Conservation (phyloP, 805 yeast species). For the Saturnispora dispora region DNA sequence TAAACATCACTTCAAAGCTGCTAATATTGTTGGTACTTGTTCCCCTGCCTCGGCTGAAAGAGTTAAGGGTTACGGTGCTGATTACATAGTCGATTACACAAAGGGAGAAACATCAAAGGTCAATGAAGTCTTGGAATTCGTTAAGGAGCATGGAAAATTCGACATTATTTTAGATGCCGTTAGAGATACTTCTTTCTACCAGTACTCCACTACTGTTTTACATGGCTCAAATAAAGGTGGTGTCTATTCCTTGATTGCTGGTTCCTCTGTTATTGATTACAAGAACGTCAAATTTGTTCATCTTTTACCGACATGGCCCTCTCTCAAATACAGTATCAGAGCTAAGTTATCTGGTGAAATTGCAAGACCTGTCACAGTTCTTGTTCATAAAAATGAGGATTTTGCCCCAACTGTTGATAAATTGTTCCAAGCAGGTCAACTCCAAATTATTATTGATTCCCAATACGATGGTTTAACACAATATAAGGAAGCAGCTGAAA, state of each 20-base stretch:
- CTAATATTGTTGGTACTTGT: slow-evolving; percentile 43
- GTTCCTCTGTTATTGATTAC: slow-evolving; percentile 41
- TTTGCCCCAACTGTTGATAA: slow-evolving; percentile 30
- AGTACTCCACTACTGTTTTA: slow-evolving; percentile 31
- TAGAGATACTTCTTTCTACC: slow-evolving; percentile 42
- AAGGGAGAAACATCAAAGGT: slow-evolving; percentile 30
- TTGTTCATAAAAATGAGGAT: slow-evolving; percentile 8
- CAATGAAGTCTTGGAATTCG: slow-evolving; percentile 28
- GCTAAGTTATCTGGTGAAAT: slow-evolving; percentile 14
- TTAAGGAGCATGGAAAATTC: slow-evolving; percentile 37
- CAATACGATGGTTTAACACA: slow-evolving; percentile 38
- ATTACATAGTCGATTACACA: slow-evolving; percentile 48
- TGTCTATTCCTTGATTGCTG: slow-evolving; percentile 45
- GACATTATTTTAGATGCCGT: slow-evolving; percentile 59
- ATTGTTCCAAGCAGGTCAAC: slow-evolving; percentile 36
- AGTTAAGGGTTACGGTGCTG: slow-evolving; percentile 40
- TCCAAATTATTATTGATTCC: slow-evolving; percentile 45
- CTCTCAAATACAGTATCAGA: slow-evolving; percentile 9
- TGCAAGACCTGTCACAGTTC: slow-evolving; percentile 6
- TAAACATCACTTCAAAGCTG: slow-evolving; percentile 37
- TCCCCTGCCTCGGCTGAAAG: slow-evolving; percentile 31
- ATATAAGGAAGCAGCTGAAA: slow-evolving; percentile 41
- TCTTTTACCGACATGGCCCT: slow-evolving; percentile 18
- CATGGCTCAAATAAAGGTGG: slow-evolving; percentile 40
- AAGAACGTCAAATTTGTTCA: slow-evolving; percentile 18